Percentiles rank a stretch among this genome's conserved stretches.
phyloP scores from a whole-genome alignment of 202 grass and related monocot species.

The Cymbopogon flexuosus region DNA sequence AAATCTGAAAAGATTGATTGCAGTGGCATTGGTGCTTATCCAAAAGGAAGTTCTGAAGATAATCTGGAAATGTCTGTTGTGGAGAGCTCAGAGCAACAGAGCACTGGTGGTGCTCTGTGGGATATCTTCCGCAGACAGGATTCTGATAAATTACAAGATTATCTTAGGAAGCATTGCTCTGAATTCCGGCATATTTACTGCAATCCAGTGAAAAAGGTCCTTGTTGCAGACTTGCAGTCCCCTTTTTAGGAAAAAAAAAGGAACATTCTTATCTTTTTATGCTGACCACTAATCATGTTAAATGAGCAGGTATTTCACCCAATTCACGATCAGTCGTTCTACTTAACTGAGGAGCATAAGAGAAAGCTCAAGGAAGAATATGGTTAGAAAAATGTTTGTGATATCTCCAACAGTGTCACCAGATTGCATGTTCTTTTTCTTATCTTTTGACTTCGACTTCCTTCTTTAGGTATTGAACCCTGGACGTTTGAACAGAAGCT shows the following conservation, averaged over 20 bases:
- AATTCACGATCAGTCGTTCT: slow-evolving; percentile 40
- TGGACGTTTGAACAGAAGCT: slow-evolving; percentile 88
- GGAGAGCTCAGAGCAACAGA: neutral
- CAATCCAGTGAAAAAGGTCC: slow-evolving; percentile 51
- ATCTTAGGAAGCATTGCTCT: slow-evolving; percentile 53
- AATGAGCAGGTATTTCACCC: slow-evolving; percentile 31
- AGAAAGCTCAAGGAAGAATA: slow-evolving; percentile 83
- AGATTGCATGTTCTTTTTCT: neutral
- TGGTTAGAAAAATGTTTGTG: slow-evolving; percentile 28
- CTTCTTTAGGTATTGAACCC: slow-evolving; percentile 70
- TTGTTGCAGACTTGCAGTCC: neutral
- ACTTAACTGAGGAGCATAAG: slow-evolving; percentile 55
- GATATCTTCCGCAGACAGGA: slow-evolving; percentile 84
- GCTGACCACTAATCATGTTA: neutral
- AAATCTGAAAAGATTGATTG: neutral
- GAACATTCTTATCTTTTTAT: slow-evolving; percentile 25
- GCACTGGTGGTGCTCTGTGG: slow-evolving; percentile 54
- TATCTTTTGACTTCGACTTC: slow-evolving; percentile 9
- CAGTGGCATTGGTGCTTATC: neutral
- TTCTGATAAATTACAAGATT: slow-evolving; percentile 55
- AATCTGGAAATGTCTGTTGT: neutral
- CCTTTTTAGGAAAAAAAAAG: neutral
- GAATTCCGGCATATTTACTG: slow-evolving; percentile 65
- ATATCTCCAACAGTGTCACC: slow-evolving; percentile 1
- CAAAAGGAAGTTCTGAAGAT: neutral